Base-by-base conservation (phyloP, 129 eudicot genomes). In the Centella asiatica region DNA sequence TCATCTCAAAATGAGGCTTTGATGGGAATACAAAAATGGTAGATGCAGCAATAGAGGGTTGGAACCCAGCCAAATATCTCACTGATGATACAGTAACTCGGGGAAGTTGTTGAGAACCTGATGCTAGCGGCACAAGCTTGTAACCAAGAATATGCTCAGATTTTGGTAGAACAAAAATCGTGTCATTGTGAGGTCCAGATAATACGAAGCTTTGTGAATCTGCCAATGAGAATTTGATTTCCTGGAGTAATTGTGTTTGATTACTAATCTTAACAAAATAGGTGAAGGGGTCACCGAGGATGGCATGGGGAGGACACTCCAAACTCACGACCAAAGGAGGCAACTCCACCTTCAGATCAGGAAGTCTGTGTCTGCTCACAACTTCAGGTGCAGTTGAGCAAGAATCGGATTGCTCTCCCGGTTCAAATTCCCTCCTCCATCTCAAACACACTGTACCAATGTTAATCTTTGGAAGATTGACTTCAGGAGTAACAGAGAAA, bases 151-250 rank as follows among this genome's bases (percentile, higher is more conserved):
- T 76, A 66, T 82, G 77, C 59, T 70, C 88, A 4, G 96, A 82
- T 62, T 77, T 72, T 12, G 99, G 99, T 58, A 92, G 81, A 57
- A 92, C 79, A 51, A 77, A 79, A 31, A 83, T 69, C 1, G 92
- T 84, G 68, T 87, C 88, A 18, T 72, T 76, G 79, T 92, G 95
- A 42, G 94, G 75, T 27, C 99, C 99, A 22, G 89, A 81, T 57
- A 78, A 72, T 40, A 92, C 95, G 36, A 92, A 92, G 70, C 94
- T 87, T 26, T 81, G 99, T 5, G 99, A 84, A 65, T 92, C 99
- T 6, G 81, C 81, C 29, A 92, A 60, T 0, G 95, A 87, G 62
- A 70, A 87, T 37, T 87, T 92, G 8, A 92, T 77, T 78, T 92
- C 99, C 71, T 87, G 96, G 36, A 92, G 84, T 57, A 84, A 24